These are phyloP conservation scores for Lipomyces kockii DNA, from an alignment of 805 yeast species.

Conservation along the genomic window DNA sequence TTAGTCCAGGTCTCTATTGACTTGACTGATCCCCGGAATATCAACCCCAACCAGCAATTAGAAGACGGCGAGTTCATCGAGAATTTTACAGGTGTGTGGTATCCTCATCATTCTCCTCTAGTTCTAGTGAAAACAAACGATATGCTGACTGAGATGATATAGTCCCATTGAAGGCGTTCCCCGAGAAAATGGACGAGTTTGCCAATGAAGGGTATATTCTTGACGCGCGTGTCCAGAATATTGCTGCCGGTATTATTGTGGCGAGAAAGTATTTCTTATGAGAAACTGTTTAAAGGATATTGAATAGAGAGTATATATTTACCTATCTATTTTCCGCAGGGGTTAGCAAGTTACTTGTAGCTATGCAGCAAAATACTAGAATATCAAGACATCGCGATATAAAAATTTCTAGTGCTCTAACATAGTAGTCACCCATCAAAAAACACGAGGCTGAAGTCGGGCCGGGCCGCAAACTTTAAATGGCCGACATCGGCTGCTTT, in stretches of 20 bases:
- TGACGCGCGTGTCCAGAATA: slow-evolving; percentile 86
- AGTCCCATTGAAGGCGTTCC: slow-evolving; percentile 60
- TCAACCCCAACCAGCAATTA: slow-evolving; percentile 69
- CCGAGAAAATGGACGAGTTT: slow-evolving; percentile 57
- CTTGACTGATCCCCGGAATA: slow-evolving; percentile 64
- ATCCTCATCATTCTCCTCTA: background rate
- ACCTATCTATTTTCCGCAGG: no score
- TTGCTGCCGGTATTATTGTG: slow-evolving; percentile 77
- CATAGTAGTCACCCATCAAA: no score
- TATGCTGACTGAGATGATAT: slow-evolving; percentile 42
- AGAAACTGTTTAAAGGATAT: background rate
- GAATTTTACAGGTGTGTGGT: slow-evolving; percentile 56
- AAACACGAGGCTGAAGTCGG: background rate
- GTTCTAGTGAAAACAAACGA: background rate
- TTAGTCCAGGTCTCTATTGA: slow-evolving; percentile 82
- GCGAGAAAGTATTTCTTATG: slow-evolving; percentile 47
- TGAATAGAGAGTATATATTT: background rate
- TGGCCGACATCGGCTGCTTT: background rate
- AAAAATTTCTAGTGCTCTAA: no score
- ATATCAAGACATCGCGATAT: no score
- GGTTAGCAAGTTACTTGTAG: no score
- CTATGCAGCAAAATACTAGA: no score
- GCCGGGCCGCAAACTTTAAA: background rate
- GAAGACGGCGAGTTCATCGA: slow-evolving; percentile 95
- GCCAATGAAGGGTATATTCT: slow-evolving; percentile 70